Conservation (phyloP, 2,329 filamentous ascomycete species). For the Rosellinia necatrix region DNA sequence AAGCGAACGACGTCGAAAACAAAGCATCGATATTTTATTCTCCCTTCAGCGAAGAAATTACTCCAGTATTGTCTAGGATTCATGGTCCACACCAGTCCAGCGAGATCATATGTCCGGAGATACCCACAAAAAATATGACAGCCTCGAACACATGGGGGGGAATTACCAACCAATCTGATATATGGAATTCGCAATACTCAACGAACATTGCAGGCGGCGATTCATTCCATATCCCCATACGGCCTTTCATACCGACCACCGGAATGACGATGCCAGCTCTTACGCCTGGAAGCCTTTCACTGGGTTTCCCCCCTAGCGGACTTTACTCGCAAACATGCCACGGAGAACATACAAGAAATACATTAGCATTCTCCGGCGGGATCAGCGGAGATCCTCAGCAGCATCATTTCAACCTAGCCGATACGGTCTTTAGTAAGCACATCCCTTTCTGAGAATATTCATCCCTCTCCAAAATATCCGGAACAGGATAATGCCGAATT, state of each 20-base stretch:
- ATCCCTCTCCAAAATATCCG: too few species aligned
- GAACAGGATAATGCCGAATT: too few species aligned
- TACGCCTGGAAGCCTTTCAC: neutral
- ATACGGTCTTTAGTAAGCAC: conserved; percentile 4
- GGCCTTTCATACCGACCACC: neutral
- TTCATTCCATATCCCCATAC: neutral
- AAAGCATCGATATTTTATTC: neutral
- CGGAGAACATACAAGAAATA: neutral
- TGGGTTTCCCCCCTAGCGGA: neutral
- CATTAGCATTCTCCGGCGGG: neutral
- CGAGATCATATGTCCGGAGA: conserved; percentile 4
- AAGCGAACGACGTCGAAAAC: neutral
- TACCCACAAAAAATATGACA: neutral
- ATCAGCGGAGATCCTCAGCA: neutral
- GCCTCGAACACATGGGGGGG: neutral
- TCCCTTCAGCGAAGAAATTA: neutral
- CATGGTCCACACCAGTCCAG: neutral
- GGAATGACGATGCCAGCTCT: neutral
- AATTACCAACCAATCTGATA: conserved; percentile 1
- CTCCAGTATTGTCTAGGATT: neutral
- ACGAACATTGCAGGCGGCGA: neutral
- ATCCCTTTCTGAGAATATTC: too few species aligned
- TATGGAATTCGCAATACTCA: conserved; percentile 2
- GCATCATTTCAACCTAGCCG: neutral
- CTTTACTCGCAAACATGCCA: neutral